Percentiles rank a stretch among this genome's conserved stretches.
Conservation (phyloP, 1,284 basidiomycete genomes). For the Malassezia yamatoensis region DNA sequence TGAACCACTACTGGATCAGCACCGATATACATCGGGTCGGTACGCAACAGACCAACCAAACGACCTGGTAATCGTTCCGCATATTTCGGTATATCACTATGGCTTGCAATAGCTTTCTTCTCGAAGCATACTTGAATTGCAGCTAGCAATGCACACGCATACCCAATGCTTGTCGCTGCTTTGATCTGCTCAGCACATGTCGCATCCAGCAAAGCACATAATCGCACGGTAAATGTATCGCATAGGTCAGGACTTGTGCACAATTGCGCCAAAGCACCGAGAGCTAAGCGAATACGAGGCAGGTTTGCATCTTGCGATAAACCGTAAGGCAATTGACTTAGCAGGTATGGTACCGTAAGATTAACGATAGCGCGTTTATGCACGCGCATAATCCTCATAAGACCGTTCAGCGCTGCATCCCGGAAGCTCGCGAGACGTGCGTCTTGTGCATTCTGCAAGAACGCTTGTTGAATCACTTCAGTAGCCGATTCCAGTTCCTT, state of each 20-base stretch:
- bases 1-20: constrained; percentile 23
- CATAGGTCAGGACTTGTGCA: constrained; percentile 70
- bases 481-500: constrained; percentile 71
- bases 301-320: constrained; percentile 55
- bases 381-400: constrained; percentile 19
- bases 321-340: constrained; percentile 54
- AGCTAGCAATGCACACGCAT: constrained; percentile 35
- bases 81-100: constrained; percentile 27
- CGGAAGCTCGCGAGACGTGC: constrained; percentile 15
- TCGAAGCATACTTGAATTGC: constrained; percentile 38
- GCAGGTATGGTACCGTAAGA: constrained; percentile 65
- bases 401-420: constrained; percentile 21
- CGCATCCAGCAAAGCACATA: constrained; percentile 70
- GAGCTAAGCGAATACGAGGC: constrained; percentile 59
- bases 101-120: constrained; percentile 23
- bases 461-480: constrained; percentile 58
- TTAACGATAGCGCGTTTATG: constrained; percentile 21
- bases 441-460: constrained; percentile 30
- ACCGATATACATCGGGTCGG: constrained; percentile 16
- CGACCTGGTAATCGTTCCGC: constrained; percentile 25
- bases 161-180: constrained; percentile 30
- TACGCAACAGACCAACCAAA: constrained; percentile 21
- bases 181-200: constrained; percentile 58
- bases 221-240: constrained; percentile 67
- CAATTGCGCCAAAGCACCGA: constrained; percentile 64